Base-by-base conservation (phyloP, 352 stramenopile species). In the Phytopythium montanum region DNA sequence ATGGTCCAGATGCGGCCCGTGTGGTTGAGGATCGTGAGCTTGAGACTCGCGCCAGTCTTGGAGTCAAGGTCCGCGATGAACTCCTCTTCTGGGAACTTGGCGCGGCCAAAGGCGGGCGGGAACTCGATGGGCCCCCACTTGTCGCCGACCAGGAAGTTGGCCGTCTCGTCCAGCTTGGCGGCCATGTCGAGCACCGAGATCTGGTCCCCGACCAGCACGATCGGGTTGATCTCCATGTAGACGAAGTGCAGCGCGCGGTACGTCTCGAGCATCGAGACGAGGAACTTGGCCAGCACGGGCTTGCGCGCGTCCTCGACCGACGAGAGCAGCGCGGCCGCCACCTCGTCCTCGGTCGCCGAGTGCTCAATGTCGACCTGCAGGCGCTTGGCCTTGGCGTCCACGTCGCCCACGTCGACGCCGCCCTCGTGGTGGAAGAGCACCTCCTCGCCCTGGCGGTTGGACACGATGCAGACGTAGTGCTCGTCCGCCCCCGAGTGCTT, bases 151-250 rank as follows among this genome's bases (percentile, higher is more conserved):
- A 98, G 68, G 75, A 98, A 99, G 57, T 89, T 77, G 39, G 96
- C 96, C 2, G 96, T 98, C 70, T 99, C 96, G 65, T 99, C 96
- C 39, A 99, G 88, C 81, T 99, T 98, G 44, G 92, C 95, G 19
- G 95, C 95, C 79, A 99, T 95, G 72, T 99, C 96, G 4, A 99
- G 77, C 56, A 97, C 94, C 28, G 87, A 93, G 56, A 98, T 96
- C 67, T 90, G 83, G 68, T 96, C 79, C 16, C 79, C 84, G 16
- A 96, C 87, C 7, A 98, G 81, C 59, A 98, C 95, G 60, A 99
- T 94, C 23, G 96, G 96, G 77, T 99, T 99, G 71, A 99, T 98
- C 75, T 99, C 95, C 90, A 98, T 97, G 81, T 98, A 98, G 25
- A 96, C 90, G 74, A 99, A 99, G 79, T 99, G 96, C 44, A 99